Conservation (phyloP, 352 stramenopile species). For the Halophytophthora polymorphica region DNA sequence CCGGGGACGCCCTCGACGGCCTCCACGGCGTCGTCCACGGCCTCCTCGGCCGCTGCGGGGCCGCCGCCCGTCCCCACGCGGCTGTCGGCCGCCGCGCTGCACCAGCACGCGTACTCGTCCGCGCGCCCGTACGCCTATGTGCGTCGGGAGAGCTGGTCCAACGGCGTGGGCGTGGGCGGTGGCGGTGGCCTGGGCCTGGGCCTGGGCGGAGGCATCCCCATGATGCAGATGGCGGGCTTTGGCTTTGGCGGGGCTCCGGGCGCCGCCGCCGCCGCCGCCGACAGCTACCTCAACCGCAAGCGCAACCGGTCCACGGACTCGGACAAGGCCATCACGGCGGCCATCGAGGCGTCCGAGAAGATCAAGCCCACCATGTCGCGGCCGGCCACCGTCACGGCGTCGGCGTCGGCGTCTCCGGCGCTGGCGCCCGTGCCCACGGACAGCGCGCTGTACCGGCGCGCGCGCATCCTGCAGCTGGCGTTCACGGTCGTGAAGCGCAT, state of each 20-base stretch:
- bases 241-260: too few relatives aligned
- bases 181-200: neutral
- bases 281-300: conserved; percentile 60
- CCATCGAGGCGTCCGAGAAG: conserved; percentile 54
- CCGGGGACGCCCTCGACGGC: conserved; percentile 26
- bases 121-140: conserved; percentile 36
- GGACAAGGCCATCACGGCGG: conserved; percentile 49
- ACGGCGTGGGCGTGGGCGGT: conserved; percentile 13
- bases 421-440: conserved; percentile 29
- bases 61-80: conserved; percentile 15
- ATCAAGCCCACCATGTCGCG: conserved; percentile 34
- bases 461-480: conserved; percentile 53
- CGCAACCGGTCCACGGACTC: conserved; percentile 70
- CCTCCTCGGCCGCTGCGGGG: conserved; percentile 11
- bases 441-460: conserved; percentile 50
- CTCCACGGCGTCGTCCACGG: conserved; percentile 14
- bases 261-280: conserved; percentile 21
- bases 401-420: conserved; percentile 18
- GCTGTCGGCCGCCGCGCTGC: conserved; percentile 31
- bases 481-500: conserved; percentile 61
- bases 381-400: conserved; percentile 18
- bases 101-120: conserved; percentile 51
- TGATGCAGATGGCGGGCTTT: conserved; percentile 28
- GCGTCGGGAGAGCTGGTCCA: conserved; percentile 36
- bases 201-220: conserved; percentile 26